Percentiles rank a stretch among this genome's conserved stretches.
Evolutionary conservation across 768 basidiomycete species (phyloP).

Genomic region (Jaapia argillacea): DNA sequence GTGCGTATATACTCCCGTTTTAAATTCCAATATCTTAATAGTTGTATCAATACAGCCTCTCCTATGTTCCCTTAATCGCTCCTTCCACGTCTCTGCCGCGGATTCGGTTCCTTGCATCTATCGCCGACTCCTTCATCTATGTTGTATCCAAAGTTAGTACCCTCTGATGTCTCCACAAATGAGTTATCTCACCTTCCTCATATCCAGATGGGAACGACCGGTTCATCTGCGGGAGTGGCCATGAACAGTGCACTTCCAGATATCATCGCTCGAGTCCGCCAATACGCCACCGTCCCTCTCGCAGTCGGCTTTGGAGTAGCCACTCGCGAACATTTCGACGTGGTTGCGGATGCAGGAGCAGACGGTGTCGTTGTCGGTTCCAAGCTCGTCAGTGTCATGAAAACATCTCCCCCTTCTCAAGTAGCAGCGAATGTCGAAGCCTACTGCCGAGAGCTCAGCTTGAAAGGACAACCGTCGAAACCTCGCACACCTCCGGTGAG

Average conservation of each 20-base stretch:
- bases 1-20: slow-evolving; percentile 35
- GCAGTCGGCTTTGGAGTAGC: slow-evolving; percentile 98
- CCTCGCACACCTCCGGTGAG: slow-evolving; percentile 12
- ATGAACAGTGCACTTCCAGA: slow-evolving; percentile 75
- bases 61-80: slow-evolving; percentile 92
- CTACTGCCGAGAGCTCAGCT: slow-evolving; percentile 66
- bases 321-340: slow-evolving; percentile 79
- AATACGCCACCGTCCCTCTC: slow-evolving; percentile 70
- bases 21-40: slow-evolving; percentile 3
- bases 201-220: slow-evolving; percentile 93
- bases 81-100: slow-evolving; percentile 85
- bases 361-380: slow-evolving; percentile 95
- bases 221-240: slow-evolving; percentile 64
- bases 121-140: slow-evolving; percentile 97
- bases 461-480: slow-evolving; percentile 24
- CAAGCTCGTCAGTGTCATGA: slow-evolving; percentile 73
- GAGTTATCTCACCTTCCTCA: background rate
- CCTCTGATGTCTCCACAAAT: background rate
- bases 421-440: slow-evolving; percentile 47
- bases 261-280: slow-evolving; percentile 74
- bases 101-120: slow-evolving; percentile 83
- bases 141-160: slow-evolving; percentile 83
- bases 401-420: slow-evolving; percentile 41
- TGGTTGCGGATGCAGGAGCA: slow-evolving; percentile 79
- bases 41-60: slow-evolving; percentile 54